Evolutionary conservation across 2,329 filamentous ascomycete genomes (phyloP).

Genomic region (Epichloe glyceriae): DNA sequence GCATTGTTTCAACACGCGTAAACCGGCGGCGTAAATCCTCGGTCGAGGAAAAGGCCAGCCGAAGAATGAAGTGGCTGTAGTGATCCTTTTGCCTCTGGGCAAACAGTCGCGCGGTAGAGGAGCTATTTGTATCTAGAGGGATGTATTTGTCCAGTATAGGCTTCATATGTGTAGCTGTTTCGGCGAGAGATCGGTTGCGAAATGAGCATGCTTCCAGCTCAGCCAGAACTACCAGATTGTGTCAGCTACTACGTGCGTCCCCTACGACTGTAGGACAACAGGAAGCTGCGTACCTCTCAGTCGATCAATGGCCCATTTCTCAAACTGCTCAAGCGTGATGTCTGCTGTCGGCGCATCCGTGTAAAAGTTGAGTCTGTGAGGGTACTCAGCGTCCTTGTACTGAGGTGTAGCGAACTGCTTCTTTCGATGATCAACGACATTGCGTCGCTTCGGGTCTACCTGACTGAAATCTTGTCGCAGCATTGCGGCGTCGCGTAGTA

Average conservation of each 20-base stretch:
- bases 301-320: conserved; percentile 95
- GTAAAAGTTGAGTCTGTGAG: conserved; percentile 87
- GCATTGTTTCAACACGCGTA: conserved; percentile 70
- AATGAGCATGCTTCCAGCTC: conserved; percentile 92
- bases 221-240: conserved; percentile 50
- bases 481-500: conserved; percentile 22
- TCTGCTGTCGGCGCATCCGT: conserved; percentile 76
- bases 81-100: conserved; percentile 85
- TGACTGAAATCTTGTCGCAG: conserved; percentile 38
- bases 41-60: conserved; percentile 81
- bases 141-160: conserved; percentile 79
- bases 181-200: conserved; percentile 72
- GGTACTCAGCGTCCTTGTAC: conserved; percentile 69
- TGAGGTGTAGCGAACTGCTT: conserved; percentile 70
- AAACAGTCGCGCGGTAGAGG: conserved; percentile 42
- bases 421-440: conserved; percentile 66
- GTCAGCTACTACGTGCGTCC: background rate
- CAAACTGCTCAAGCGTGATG: conserved; percentile 92
- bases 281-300: conserved; percentile 49
- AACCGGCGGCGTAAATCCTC: conserved; percentile 85
- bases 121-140: conserved; percentile 64
- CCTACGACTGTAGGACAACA: too few species aligned
- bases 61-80: conserved; percentile 93
- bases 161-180: conserved; percentile 74
- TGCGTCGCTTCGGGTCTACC: conserved; percentile 59